Evolutionary conservation across 1,139 yeast species (phyloP).

Genomic region (Kurtzmaniella quercitrusa): DNA sequence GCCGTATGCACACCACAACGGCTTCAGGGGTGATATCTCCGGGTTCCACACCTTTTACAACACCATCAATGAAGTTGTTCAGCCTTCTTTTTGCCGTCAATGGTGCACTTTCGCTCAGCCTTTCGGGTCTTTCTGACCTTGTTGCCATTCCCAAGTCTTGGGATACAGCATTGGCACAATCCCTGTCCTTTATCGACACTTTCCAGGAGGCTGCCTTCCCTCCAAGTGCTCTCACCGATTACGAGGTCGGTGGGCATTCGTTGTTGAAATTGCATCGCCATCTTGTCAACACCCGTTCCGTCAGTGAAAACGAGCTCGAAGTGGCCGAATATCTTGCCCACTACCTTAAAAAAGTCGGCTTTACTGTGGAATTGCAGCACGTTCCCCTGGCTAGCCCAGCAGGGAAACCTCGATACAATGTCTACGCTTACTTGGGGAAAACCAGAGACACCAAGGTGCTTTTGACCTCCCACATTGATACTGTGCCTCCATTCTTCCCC

Average conservation of each 20-base stretch:
- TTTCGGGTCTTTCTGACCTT: neutral
- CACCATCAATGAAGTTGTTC: neutral
- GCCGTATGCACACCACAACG: neutral
- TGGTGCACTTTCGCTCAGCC: neutral
- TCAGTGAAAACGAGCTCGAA: conserved; percentile 27
- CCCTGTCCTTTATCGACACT: neutral
- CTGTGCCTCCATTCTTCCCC: conserved; percentile 64
- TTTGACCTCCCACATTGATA: conserved; percentile 65
- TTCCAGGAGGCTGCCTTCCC: neutral
- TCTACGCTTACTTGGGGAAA: conserved; percentile 54
- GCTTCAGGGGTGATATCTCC: too few species aligned
- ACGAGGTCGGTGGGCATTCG: conserved; percentile 10
- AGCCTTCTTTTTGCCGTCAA: neutral
- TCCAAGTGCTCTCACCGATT: conserved; percentile 8
- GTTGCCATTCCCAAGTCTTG: neutral
- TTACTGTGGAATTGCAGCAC: conserved; percentile 46
- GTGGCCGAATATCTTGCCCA: conserved; percentile 28
- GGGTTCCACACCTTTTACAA: too few species aligned
- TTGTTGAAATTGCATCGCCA: conserved; percentile 25
- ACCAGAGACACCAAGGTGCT: conserved; percentile 45
- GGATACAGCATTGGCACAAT: neutral
- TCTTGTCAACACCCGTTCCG: conserved; percentile 33
- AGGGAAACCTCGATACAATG: conserved; percentile 35
- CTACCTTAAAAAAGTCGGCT: conserved; percentile 39
- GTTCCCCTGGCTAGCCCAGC: conserved; percentile 21